Evolutionary conservation across 2,329 filamentous ascomycete species (phyloP), one percentile per base, ranked within the genome.

Genomic region (Exophiala bonariae): DNA sequence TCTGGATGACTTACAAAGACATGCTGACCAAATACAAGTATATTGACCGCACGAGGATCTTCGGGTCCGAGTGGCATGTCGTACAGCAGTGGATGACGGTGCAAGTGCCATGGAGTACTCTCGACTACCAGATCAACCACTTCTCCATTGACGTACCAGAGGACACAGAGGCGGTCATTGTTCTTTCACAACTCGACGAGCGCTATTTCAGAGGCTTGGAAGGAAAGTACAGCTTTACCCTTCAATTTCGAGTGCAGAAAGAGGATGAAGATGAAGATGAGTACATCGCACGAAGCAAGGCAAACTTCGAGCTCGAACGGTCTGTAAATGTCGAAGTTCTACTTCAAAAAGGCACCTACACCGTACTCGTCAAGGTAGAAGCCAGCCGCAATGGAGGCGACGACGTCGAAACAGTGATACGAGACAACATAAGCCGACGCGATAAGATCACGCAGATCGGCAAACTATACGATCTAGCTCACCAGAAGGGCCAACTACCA

Each of bases 281-380:
- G 31, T 82, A 81, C 54, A 74, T 80, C 33, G 75, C 80, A 7
- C 76, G 78, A 49, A 80, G 76, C 56, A 76, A 78, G 41, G 72
- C 68, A 11, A 77, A 72, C 31, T 78, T 79, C 49, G 74, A 74
- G 66, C 87, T 89, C 78, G 81, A 75, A 14, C 83, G 89, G 3
- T 87, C 86, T 1, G 84, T 90, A 34, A 90, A 85, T 40, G 83
- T 87, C 2, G 89, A 95, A 63, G 74, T 93, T 6, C 76, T 83
- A 22, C 79, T 95, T 17, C 81, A 87, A 14, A 79, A 85, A 0
- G 89, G 89, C 11, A 81, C 79, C 30, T 95, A 95, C 66, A 81
- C 81, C 3, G 81, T 95, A 3, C 75, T 89, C 16, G 78, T 92
- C 64, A 89, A 88, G 62, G 78, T 93, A 48, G 82, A 84, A 10